Conservation (phyloP, 768 basidiomycete species). For the Pisolithus albus region DNA sequence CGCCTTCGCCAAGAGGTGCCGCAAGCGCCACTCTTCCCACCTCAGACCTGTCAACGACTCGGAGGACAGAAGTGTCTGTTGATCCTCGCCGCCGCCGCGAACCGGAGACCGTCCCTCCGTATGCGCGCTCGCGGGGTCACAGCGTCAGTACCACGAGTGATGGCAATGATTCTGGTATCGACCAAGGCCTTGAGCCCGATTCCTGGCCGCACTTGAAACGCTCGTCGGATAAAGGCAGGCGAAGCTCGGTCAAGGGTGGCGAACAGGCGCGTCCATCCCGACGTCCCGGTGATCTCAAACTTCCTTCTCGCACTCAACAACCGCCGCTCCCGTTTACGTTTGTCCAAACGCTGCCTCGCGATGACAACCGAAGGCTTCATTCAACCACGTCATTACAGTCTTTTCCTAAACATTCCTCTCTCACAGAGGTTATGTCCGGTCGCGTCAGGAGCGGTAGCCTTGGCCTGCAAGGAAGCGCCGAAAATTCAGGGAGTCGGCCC, state of each 20-base stretch:
- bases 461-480: constrained; percentile 34
- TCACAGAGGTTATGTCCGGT: constrained; percentile 33
- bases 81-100: constrained; percentile 21
- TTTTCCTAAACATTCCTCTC: constrained; percentile 25
- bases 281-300: constrained; percentile 55
- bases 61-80: constrained; percentile 21
- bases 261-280: constrained; percentile 36
- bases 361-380: constrained; percentile 34
- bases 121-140: constrained; percentile 46
- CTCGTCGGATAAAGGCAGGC: constrained; percentile 38
- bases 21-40: constrained; percentile 32
- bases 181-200: constrained; percentile 48
- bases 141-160: constrained; percentile 48
- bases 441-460: constrained; percentile 58
- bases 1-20: constrained; percentile 30
- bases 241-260: constrained; percentile 42
- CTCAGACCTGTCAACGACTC: constrained; percentile 29
- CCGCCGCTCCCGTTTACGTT: constrained; percentile 32
- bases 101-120: constrained; percentile 24
- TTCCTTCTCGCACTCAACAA: constrained; percentile 48
- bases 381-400: constrained; percentile 35
- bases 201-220: constrained; percentile 40
- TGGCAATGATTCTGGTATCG: constrained; percentile 31
- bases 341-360: constrained; percentile 32
- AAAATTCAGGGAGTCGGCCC: constrained; percentile 8